Evolutionary conservation across 2,329 filamentous ascomycete species (phyloP), one percentile per base, ranked within the genome.

Genomic region (Cytospora piceae): DNA sequence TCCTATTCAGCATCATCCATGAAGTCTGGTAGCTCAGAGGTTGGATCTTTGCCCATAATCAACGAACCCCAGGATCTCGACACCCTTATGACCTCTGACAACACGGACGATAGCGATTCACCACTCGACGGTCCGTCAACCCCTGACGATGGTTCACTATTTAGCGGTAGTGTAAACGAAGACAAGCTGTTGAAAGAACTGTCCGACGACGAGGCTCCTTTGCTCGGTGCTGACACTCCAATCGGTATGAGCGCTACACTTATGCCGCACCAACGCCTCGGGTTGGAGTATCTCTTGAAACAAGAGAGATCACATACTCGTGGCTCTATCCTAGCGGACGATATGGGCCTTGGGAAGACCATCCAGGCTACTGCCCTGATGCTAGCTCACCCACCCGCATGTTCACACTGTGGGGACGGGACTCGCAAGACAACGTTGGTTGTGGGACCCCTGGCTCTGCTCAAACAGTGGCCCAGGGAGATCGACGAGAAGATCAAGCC

Each of bases 261-360:
- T 2, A 29, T 56, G 53, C 53, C 53, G 9, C 29, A 34, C 53
- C 53, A 56, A 32, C 53, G 53, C 53, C 29, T 32, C n/a, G 53
- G 53, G 4, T 14, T 34, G 24, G 53, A 56, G 29, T 56, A 17
- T 27, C n/a, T 22, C 27, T n/a, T 56, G 29, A 37, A n/a, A n/a
- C 29, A 56, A 12, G 29, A 34, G 29, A 29, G 6, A 12, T 17
- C 7, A 6, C 11, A 56, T 11, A 4, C 7, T 32, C 29, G 29
- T 12, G 53, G 53, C 12, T n/a, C 27, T n/a, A n/a, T 56, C n/a
- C 53, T 56, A 4, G 53, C 53, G 1, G 53, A 56, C 34, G 27
- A 37, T n/a, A 57, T 57, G 55, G 55, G 55, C 7, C 32, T 57
- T n/a, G 55, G 55, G 11, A 57, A 57, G 31, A 57, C 31, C 29